Conservation (phyloP, 495 filamentous ascomycete genomes). For the Achaetomiella virescens region DNA sequence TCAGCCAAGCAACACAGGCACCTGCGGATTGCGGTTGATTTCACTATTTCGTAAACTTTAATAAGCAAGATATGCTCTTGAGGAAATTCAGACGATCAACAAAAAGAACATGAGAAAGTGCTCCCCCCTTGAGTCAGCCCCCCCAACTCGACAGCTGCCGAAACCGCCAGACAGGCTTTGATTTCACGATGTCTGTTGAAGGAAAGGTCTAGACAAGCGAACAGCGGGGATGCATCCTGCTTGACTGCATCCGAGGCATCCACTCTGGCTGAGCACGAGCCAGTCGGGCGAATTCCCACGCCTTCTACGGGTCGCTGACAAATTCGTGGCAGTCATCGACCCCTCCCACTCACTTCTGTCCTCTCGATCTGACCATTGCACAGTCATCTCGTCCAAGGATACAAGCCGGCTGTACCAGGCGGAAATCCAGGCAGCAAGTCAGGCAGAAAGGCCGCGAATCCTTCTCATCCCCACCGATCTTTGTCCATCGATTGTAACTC, state of each 20-base stretch:
- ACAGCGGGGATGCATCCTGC: too few species aligned
- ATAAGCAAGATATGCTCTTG: too few species aligned
- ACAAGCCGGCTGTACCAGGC: not conserved
- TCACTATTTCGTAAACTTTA: too few species aligned
- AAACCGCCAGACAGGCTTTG: too few species aligned
- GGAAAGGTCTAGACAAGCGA: not conserved
- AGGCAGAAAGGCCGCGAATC: not conserved
- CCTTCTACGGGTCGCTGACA: conserved; percentile 15
- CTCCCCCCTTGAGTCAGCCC: too few species aligned
- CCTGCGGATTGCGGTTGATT: too few species aligned
- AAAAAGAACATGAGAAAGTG: too few species aligned
- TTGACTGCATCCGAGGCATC: too few species aligned
- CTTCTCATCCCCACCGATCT: not conserved
- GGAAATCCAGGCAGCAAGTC: conserved; percentile 12
- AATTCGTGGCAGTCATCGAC: conserved; percentile 9
- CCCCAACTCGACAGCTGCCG: too few species aligned
- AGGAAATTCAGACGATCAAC: too few species aligned
- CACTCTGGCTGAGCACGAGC: not conserved
- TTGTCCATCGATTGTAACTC: not conserved
- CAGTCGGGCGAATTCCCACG: conserved; percentile 1
- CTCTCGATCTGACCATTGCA: conserved; percentile 6
- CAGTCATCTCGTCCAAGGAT: not conserved
- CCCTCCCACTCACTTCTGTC: not conserved
- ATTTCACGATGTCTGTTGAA: too few species aligned
- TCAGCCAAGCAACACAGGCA: too few species aligned